These are phyloP conservation scores for Boletus semigastroideus DNA, from an alignment of 1,284 basidiomycete species.

Conservation along the genomic window DNA sequence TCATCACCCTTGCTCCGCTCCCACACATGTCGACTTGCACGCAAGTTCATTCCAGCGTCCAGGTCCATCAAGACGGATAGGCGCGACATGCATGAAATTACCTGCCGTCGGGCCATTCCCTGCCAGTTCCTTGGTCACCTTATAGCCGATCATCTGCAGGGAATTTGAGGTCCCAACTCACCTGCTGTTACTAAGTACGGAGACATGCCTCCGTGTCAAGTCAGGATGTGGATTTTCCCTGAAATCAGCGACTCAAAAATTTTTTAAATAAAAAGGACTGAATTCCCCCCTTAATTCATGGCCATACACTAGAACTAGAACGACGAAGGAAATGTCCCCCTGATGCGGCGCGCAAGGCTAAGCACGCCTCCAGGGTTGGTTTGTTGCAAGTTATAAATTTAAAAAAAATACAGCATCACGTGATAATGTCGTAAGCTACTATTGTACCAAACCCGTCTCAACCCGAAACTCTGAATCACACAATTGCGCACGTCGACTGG, in stretches of 20 bases:
- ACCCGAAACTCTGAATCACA: not conserved
- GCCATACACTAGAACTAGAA: not conserved
- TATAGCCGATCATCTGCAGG: not conserved
- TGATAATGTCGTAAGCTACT: not conserved
- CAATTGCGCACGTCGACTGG: not conserved
- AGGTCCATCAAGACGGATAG: not conserved
- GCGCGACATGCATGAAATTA: not conserved
- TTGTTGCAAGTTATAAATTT: too few species aligned
- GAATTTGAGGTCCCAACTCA: not conserved
- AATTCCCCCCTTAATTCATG: not conserved
- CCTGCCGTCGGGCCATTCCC: not conserved
- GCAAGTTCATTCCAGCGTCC: conserved; percentile 1
- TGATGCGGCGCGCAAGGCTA: not conserved
- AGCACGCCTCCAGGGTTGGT: not conserved
- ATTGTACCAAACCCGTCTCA: not conserved
- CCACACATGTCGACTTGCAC: conserved; percentile 16
- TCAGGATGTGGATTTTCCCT: not conserved
- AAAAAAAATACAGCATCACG: not conserved
- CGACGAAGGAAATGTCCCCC: not conserved
- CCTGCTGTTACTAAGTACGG: not conserved
- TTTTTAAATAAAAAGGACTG: not conserved
- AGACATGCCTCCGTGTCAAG: not conserved
- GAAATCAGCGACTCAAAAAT: not conserved
- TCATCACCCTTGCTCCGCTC: conserved; percentile 10
- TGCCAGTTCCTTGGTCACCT: not conserved